These are phyloP conservation scores for Phytophthora constricta DNA, from an alignment of 352 stramenopile genomes.

Conservation along the genomic window DNA sequence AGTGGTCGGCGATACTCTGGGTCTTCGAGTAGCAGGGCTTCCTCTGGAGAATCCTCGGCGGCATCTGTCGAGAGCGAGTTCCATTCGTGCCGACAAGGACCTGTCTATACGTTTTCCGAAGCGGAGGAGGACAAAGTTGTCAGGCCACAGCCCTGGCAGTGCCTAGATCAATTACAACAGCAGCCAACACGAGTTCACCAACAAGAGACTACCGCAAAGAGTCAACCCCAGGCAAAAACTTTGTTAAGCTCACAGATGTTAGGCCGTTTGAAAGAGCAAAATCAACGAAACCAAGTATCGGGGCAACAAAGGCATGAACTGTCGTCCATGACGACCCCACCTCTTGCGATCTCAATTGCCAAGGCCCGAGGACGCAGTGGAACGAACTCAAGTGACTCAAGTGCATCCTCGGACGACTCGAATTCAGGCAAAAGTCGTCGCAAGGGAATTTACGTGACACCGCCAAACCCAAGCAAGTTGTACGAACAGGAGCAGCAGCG, in stretches of 20 bases:
- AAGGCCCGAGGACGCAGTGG: constrained; percentile 7
- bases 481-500: constrained; percentile 18
- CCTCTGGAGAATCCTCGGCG: constrained; percentile 2
- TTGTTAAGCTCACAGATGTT: constrained; percentile 7
- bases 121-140: neutral
- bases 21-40: constrained; percentile 8
- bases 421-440: neutral
- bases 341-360: constrained; percentile 1
- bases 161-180: neutral
- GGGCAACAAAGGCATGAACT: neutral
- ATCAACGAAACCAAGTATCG: neutral
- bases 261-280: constrained; percentile 3
- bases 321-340: neutral
- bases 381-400: constrained; percentile 15
- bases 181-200: neutral
- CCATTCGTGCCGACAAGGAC: constrained; percentile 12
- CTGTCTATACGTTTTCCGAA: constrained; percentile 15
- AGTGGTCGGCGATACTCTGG: constrained; percentile 1
- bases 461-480: constrained; percentile 10
- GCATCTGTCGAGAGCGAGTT: constrained; percentile 5
- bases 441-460: constrained; percentile 13
- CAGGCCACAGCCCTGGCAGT: neutral
- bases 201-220: neutral
- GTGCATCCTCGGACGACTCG: constrained; percentile 18
- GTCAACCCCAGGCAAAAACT: neutral